Base-by-base conservation (phyloP, 495 filamentous ascomycete species). In the Physcia stellaris region DNA sequence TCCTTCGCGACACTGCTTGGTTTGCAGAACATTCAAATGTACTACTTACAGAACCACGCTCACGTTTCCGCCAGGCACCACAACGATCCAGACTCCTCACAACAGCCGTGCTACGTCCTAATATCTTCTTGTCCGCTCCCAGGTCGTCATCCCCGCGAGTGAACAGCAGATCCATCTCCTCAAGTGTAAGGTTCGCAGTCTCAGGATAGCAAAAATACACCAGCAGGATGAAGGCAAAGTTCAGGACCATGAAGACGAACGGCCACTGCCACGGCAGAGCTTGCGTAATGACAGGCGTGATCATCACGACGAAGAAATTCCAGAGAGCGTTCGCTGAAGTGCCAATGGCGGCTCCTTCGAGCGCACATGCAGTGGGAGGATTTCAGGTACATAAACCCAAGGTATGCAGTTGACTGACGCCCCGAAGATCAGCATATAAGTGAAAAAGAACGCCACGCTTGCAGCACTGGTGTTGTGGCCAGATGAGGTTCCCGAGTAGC, bases 261-360 rank as follows among this genome's bases (percentile, higher is more conserved):
- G 71, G 79, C 40, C 69, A 70, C 40, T 66, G 60, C 75, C 73
- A 80, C 10, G 60, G 55, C 1, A 76, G 49, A 24, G 55, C 60
- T 20, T 64, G 54, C 45, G 76, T 71, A 20, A 70, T 66, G 3
- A 66, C 51, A 1, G 70, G 72, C 1, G 73, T 78, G 41, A 74
- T 68, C 59, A 73, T 64, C 22, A 76, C 73, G 24, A 80, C 65
- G 39, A 64, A 61, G 43, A 73, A 76, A 47, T 75, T 74, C 59
- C 61, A 66, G 5, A 64, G 54, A 60, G 60, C 66, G 36, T 64
- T 64, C 4, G 58, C 52, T 4, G 55, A 59, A 12, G 62, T 51
- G 2, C 58, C 59, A 24, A 64, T 52, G 10, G 63, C 60, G 4
- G 58, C 64, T 24, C 63, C 27, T 61, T 61, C 2, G 62, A 57